Base-by-base conservation (phyloP, 306 rosid genomes). In the Dicorynia guianensis region DNA sequence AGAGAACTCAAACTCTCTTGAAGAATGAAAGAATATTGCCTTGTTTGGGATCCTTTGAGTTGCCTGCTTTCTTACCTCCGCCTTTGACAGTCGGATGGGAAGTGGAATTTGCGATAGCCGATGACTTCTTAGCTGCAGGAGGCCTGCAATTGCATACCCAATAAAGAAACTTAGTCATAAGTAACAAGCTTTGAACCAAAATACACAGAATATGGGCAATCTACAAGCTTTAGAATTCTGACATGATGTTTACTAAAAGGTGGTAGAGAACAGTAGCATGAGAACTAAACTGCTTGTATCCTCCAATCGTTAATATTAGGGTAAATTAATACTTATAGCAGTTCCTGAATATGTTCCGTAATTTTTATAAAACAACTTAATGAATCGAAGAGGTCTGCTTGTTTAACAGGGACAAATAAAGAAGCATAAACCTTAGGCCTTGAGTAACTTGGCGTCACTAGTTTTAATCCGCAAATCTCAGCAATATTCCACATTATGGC, bases 21-120 rank as follows among this genome's bases (percentile, higher is more conserved):
- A 95, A 95, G 90, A 95, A 95, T 44, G 99, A 92, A 82, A 92
- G 91, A 80, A 95, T 84, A 76, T 90, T 95, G 67, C 97, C 96
- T 69, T 92, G 97, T 86, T 95, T 95, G 7, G 99, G 92, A 81
- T 88, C 93, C 81, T 91, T 87, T 8, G 50, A 8, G 59, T 67
- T 86, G 81, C 81, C 96, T 10, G 70, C 86, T 64, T 90, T 95
- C 84, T 92, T 92, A 87, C 50, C 85, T 76, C 93, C 97, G 1
- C 89, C 93, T 87, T 87, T 95, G 35, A 83, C 87, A 11, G 85
- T 48, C 43, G 86, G 72, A 83, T 82, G 83, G 50, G 85, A 72
- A 76, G 65, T 78, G 36, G 81, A 12, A 63, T 61, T 88, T 59
- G 86, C 87, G 11, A 73, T 74, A 5, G 83, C 82, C 36, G 90